These are phyloP conservation scores for Suhomyces sp. DNA, from an alignment of 805 yeast genomes.

Conservation along the genomic window DNA sequence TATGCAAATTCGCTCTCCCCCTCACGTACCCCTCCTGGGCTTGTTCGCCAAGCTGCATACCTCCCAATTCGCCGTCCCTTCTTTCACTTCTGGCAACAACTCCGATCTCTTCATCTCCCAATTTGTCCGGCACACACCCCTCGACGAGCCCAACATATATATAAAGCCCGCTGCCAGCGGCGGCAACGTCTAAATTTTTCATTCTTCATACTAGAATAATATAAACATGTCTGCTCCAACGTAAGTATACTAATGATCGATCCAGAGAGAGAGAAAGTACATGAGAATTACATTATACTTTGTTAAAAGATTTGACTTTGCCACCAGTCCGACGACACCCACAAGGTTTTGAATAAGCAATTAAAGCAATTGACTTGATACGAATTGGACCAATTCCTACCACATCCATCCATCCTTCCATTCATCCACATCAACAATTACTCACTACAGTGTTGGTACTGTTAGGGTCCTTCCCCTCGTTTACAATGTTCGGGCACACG, in stretches of 20 bases:
- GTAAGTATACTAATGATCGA: slow-evolving; percentile 27
- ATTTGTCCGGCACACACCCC: slow-evolving; percentile 1
- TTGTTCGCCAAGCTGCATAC: background rate
- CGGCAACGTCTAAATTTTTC: background rate
- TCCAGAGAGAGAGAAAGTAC: background rate
- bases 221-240: slow-evolving; percentile 41
- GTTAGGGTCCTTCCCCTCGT: background rate
- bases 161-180: slow-evolving; percentile 4
- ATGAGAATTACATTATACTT: no score
- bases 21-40: background rate
- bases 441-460: background rate
- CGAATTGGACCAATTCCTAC: no score
- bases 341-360: no score
- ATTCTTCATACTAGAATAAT: background rate
- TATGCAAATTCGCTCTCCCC: background rate
- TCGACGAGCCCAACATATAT: slow-evolving; percentile 5
- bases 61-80: background rate
- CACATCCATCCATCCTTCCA: background rate
- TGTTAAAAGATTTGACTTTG: no score
- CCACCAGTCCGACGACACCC: no score
- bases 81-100: background rate
- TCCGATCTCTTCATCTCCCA: background rate
- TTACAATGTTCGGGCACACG: background rate
- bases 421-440: background rate
- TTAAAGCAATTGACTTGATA: no score